Conservation (phyloP, 305 asterid genomes). For the Fraxinus angustifolia region DNA sequence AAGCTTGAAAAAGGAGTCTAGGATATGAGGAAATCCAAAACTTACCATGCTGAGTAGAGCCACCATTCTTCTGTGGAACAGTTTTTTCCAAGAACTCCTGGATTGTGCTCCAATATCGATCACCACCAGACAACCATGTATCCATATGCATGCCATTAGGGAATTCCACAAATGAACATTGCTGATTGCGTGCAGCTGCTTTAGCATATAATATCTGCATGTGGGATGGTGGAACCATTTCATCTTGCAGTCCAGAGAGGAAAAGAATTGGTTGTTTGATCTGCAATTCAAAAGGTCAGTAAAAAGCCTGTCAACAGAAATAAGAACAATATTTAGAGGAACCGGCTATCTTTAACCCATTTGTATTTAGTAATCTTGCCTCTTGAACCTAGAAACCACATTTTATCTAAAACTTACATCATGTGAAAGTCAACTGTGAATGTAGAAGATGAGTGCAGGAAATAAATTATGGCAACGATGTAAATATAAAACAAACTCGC, state of each 20-base stretch:
- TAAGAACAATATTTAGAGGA: background rate
- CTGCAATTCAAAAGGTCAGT: constrained; percentile 43
- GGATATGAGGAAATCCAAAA: constrained; percentile 15
- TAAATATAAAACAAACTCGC: too few species aligned
- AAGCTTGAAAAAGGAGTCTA: constrained; percentile 6
- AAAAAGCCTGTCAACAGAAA: background rate
- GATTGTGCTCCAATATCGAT: constrained; percentile 78
- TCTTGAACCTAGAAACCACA: background rate
- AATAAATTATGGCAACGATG: background rate
- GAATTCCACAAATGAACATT: constrained; percentile 70
- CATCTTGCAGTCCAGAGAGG: constrained; percentile 93
- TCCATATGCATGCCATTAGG: constrained; percentile 98
- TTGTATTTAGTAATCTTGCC: background rate
- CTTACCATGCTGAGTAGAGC: constrained; percentile 49
- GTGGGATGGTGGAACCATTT: constrained; percentile 92
- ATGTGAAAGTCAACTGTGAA: background rate
- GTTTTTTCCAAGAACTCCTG: constrained; percentile 56
- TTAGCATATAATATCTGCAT: constrained; percentile 92
- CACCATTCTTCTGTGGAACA: constrained; percentile 45
- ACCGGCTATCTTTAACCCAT: background rate
- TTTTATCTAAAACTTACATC: background rate
- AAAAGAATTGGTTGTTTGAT: constrained; percentile 83
- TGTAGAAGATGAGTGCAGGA: background rate
- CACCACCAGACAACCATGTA: constrained; percentile 95
- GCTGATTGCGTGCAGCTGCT: constrained; percentile 78